Evolutionary conservation across 306 rosid species (phyloP).

Genomic region (Prunus mongolica): DNA sequence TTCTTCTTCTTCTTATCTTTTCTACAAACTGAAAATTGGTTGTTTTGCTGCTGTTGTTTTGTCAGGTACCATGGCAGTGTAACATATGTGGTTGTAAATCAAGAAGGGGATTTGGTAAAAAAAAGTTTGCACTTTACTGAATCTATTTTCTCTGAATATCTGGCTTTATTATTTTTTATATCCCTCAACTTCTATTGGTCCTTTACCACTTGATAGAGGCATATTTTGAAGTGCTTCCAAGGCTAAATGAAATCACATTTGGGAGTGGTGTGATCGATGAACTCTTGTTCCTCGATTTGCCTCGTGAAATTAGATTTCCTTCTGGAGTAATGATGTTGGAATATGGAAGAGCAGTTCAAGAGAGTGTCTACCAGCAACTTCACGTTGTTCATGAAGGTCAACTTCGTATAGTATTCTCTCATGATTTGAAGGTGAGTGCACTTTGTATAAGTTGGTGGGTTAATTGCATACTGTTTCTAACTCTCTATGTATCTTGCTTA

Average conservation of each 20-base stretch:
- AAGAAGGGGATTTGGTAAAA: slow-evolving; percentile 37
- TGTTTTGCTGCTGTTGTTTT: not conserved
- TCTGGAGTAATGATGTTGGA: slow-evolving; percentile 41
- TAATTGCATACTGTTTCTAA: not conserved
- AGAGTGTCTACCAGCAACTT: slow-evolving; percentile 39
- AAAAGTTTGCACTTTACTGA: not conserved
- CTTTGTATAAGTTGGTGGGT: not conserved
- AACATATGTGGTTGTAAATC: slow-evolving; percentile 30
- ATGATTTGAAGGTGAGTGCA: slow-evolving; percentile 33
- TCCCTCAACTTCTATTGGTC: not conserved
- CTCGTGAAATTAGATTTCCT: slow-evolving; percentile 28
- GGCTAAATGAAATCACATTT: slow-evolving; percentile 34
- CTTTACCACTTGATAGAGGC: slow-evolving; percentile 32
- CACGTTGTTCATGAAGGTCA: slow-evolving; percentile 38
- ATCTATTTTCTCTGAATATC: not conserved
- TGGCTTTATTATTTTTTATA: not conserved
- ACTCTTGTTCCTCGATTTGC: slow-evolving; percentile 33
- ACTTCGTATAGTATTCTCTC: slow-evolving; percentile 33
- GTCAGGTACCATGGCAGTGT: slow-evolving; percentile 42
- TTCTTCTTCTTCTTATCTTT: not conserved
- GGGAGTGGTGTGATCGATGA: slow-evolving; percentile 40
- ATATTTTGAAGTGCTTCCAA: slow-evolving; percentile 36
- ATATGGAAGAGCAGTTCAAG: slow-evolving; percentile 42
- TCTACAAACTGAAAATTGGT: not conserved
- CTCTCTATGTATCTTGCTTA: not conserved